Evolutionary conservation across 1,284 basidiomycete genomes (phyloP).

Genomic region (Hypsizygus ulmarius): DNA sequence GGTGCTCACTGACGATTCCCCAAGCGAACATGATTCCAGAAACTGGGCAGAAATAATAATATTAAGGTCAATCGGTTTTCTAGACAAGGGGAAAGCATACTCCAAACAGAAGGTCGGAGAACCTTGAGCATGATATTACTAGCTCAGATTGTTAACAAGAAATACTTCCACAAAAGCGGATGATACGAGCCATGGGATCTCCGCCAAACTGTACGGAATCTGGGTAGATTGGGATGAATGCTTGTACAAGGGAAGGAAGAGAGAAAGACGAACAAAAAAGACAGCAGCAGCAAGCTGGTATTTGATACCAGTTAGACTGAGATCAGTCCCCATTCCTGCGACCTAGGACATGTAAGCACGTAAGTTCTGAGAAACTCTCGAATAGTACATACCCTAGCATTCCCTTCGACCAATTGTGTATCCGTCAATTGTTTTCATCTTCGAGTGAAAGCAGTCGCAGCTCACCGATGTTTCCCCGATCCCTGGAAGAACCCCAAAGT

Average conservation of each 20-base stretch:
- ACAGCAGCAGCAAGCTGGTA: conserved; percentile 41
- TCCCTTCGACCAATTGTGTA: conserved; percentile 12
- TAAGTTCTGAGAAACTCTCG: background rate
- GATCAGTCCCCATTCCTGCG: conserved; percentile 37
- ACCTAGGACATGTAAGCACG: conserved; percentile 19
- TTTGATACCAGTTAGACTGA: conserved; percentile 33
- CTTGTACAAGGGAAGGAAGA: background rate
- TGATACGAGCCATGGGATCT: conserved; percentile 38
- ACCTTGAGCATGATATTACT: conserved; percentile 40
- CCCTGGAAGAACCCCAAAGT: conserved; percentile 12
- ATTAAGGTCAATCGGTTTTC: background rate
- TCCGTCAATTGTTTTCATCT: background rate
- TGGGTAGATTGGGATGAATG: conserved; percentile 8
- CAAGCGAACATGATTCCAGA: conserved; percentile 39
- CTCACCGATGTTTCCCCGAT: conserved; percentile 25
- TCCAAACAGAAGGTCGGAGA: conserved; percentile 38
- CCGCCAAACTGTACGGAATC: conserved; percentile 37
- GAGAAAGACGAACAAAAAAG: conserved; percentile 34
- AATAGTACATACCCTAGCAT: conserved; percentile 3
- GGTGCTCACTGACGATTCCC: conserved; percentile 35
- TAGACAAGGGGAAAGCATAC: conserved; percentile 21
- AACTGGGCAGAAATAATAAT: conserved; percentile 23
- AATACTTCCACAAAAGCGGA: background rate
- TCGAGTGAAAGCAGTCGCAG: background rate
- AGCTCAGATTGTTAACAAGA: background rate